Conservation (phyloP, 1,284 basidiomycete genomes). For the Taiwanofungus camphoratus region DNA sequence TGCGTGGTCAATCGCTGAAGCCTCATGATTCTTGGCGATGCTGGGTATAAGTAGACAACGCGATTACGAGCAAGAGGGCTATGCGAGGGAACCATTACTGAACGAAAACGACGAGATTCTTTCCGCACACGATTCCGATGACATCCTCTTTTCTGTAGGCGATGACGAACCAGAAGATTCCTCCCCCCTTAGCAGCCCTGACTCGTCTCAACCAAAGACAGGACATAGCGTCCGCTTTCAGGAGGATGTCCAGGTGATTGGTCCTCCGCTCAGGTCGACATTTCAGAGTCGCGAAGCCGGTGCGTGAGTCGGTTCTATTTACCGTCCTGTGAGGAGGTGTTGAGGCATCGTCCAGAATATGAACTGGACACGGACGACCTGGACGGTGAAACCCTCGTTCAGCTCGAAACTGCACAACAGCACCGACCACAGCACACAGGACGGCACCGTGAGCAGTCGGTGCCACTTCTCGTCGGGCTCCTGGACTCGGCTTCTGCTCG, state of each 20-base stretch:
- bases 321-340: background rate
- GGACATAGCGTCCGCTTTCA: conserved; percentile 49
- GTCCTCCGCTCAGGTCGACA: conserved; percentile 63
- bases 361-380: conserved; percentile 75
- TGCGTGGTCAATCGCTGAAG: no score
- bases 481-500: conserved; percentile 56
- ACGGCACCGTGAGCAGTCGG: conserved; percentile 45
- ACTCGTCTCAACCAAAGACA: conserved; percentile 14
- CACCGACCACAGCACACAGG: conserved; percentile 29
- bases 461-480: conserved; percentile 74
- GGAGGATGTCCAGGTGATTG: conserved; percentile 62
- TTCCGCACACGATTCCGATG: conserved; percentile 12
- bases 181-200: conserved; percentile 17
- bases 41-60: conserved; percentile 29
- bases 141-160: conserved; percentile 28
- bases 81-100: conserved; percentile 52
- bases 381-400: conserved; percentile 48
- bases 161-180: conserved; percentile 28
- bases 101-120: conserved; percentile 35
- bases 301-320: conserved; percentile 35
- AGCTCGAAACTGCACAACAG: conserved; percentile 29
- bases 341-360: conserved; percentile 45
- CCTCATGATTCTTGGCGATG: conserved; percentile 24
- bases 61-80: conserved; percentile 30
- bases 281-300: conserved; percentile 70